Evolutionary conservation across 2,329 filamentous ascomycete species (phyloP).

Genomic region (Dactylellina parvicollis): DNA sequence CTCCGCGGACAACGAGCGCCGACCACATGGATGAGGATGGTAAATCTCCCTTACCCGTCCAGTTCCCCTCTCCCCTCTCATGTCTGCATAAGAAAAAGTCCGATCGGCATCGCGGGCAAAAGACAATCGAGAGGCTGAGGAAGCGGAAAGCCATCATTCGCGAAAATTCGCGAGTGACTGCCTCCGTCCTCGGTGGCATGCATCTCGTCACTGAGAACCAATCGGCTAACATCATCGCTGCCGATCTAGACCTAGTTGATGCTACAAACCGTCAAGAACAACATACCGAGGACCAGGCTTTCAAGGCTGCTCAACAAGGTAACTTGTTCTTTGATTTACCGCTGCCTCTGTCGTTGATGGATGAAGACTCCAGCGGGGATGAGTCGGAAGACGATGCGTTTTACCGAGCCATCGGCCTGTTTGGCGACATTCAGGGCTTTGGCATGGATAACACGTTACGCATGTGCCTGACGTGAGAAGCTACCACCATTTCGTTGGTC

Average conservation of each 20-base stretch:
- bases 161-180: constrained; percentile 30
- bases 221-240: constrained; percentile 53
- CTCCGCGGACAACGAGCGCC: constrained; percentile 39
- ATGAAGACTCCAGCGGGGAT: constrained; percentile 54
- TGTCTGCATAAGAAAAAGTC: constrained; percentile 16
- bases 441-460: constrained; percentile 49
- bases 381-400: constrained; percentile 54
- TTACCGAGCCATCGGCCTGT: constrained; percentile 54
- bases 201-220: constrained; percentile 39
- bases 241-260: constrained; percentile 52
- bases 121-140: constrained; percentile 25
- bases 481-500: constrained; percentile 4
- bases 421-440: constrained; percentile 52
- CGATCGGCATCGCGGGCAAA: constrained; percentile 28
- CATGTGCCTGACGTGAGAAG: constrained; percentile 44
- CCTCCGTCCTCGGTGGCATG: constrained; percentile 22
- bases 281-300: constrained; percentile 54
- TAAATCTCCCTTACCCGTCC: constrained; percentile 50
- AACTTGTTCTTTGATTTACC: constrained; percentile 56
- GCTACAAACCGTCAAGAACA: constrained; percentile 53
- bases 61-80: constrained; percentile 5
- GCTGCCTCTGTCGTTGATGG: constrained; percentile 54
- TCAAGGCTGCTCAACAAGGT: constrained; percentile 54
- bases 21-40: constrained; percentile 54
- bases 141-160: constrained; percentile 32